Evolutionary conservation across 1,284 basidiomycete species (phyloP), one percentile per base, ranked within the genome.

Genomic region (Sanghuangporus weigelae): DNA sequence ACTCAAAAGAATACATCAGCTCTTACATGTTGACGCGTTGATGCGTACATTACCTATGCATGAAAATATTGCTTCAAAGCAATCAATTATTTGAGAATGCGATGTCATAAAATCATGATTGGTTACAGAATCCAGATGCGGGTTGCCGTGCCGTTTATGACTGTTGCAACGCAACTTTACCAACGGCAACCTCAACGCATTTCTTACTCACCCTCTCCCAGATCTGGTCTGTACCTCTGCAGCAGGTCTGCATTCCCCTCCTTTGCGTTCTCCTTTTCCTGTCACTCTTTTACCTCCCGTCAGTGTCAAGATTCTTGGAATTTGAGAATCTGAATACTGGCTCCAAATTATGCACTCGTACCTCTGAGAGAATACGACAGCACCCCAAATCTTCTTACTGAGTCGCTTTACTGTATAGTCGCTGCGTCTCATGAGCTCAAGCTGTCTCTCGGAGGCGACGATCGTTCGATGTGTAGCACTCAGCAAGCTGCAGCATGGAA

Each of bases 391-490:
- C 23, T 19, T 21, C 50, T 46, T 36, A 51, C 50, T 44, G 55
- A 57, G 49, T 31, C 63, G 35, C 39, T 11, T 14, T 19, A 21
- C 39, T 58, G 44, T 59, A 36, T 64, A 40, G 57, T 31, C n/a
- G 38, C 42, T 59, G 42, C 31, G 67, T 69, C 71, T 68, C 70
- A 77, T 78, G 77, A 74, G 73, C 71, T 71, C 81, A 64, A 74
- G 84, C 69, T 92, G 90, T 74, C 77, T 92, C 66, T 92, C 90
- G 44, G 76, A 83, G 50, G 82, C 86, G 63, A 75, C 86, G 48
- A 88, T 84, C 67, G 80, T 92, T 67, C 89, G 90, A 67, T 92
- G 90, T 71, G 73, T 82, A 66, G 77, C 80, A 50, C 79, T 87
- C 66, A 77, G 79, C 60, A 71, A 68, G 58, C 67, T 77, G 40